Evolutionary conservation across 805 yeast species (phyloP).

Genomic region (Isabelozyma rhagii): DNA sequence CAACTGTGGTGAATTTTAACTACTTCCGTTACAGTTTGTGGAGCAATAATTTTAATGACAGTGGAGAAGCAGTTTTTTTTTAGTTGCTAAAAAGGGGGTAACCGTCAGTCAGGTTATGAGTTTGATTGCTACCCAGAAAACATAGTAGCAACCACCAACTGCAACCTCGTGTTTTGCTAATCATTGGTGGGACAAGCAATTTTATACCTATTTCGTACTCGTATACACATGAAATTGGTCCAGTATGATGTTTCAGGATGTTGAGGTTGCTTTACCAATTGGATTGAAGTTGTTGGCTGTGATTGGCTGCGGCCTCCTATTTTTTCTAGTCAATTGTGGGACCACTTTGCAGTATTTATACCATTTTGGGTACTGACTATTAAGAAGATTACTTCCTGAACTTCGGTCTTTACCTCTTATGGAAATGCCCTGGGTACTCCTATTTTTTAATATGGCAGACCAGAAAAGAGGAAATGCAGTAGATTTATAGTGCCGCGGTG

Average conservation of each 20-base stretch:
- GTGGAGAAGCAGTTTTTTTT: background rate
- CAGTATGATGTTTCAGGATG: too few relatives aligned
- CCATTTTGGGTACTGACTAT: too few relatives aligned
- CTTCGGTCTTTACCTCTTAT: too few relatives aligned
- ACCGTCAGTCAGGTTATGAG: background rate
- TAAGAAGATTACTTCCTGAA: too few relatives aligned
- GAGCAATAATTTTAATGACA: background rate
- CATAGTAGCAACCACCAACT: background rate
- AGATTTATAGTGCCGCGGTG: background rate
- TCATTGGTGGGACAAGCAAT: too few relatives aligned
- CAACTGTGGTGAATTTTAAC: background rate
- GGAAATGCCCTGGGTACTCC: background rate
- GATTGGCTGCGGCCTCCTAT: too few relatives aligned
- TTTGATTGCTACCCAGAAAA: background rate
- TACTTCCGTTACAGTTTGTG: background rate
- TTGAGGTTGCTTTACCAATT: too few relatives aligned
- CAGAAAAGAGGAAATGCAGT: background rate
- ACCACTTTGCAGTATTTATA: too few relatives aligned
- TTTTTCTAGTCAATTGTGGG: too few relatives aligned
- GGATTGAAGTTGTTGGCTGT: too few relatives aligned
- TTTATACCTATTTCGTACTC: too few relatives aligned
- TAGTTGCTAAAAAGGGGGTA: background rate
- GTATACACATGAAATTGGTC: too few relatives aligned
- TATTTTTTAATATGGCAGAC: background rate
- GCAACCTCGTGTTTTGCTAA: background rate